Evolutionary conservation across 2,329 filamentous ascomycete species (phyloP).

Genomic region (Zymoseptoria pseudotritici): DNA sequence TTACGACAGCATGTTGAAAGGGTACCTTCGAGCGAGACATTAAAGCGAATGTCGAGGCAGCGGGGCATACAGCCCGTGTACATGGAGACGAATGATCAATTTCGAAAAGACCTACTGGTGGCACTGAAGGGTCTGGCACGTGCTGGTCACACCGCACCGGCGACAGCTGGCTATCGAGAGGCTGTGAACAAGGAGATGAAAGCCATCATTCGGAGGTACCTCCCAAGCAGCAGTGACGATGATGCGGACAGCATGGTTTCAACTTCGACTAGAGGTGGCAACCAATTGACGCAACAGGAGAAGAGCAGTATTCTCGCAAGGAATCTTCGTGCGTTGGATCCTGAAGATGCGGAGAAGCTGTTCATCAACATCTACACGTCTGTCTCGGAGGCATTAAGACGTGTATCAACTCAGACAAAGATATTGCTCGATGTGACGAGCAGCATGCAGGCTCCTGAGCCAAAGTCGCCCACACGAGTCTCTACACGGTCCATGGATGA

Average conservation of each 20-base stretch:
- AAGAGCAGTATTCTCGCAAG: conserved; percentile 82
- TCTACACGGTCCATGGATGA: conserved; percentile 23
- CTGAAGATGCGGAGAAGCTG: conserved; percentile 76
- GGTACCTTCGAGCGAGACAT: conserved; percentile 63
- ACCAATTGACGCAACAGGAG: conserved; percentile 69
- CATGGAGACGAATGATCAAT: conserved; percentile 60
- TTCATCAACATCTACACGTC: conserved; percentile 77
- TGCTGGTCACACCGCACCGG: conserved; percentile 70
- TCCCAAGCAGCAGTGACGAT: conserved; percentile 90
- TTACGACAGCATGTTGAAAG: conserved; percentile 70
- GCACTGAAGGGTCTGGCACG: conserved; percentile 73
- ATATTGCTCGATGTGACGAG: conserved; percentile 91
- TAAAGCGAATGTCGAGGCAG: conserved; percentile 68
- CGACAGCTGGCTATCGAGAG: conserved; percentile 78
- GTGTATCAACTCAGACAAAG: conserved; percentile 85
- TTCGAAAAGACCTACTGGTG: conserved; percentile 63
- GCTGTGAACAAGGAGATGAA: conserved; percentile 80
- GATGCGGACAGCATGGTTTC: conserved; percentile 80
- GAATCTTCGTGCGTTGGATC: conserved; percentile 76
- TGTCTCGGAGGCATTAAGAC: conserved; percentile 76
- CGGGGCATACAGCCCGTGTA: conserved; percentile 61
- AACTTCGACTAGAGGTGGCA: conserved; percentile 72
- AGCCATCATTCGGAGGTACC: conserved; percentile 69
- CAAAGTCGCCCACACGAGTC: conserved; percentile 20
- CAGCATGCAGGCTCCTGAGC: conserved; percentile 47